Percentiles rank a stretch among this genome's conserved stretches.
Evolutionary conservation across 208 protist genomes (phyloP).

Genomic region (Trypanosoma lewisi): DNA sequence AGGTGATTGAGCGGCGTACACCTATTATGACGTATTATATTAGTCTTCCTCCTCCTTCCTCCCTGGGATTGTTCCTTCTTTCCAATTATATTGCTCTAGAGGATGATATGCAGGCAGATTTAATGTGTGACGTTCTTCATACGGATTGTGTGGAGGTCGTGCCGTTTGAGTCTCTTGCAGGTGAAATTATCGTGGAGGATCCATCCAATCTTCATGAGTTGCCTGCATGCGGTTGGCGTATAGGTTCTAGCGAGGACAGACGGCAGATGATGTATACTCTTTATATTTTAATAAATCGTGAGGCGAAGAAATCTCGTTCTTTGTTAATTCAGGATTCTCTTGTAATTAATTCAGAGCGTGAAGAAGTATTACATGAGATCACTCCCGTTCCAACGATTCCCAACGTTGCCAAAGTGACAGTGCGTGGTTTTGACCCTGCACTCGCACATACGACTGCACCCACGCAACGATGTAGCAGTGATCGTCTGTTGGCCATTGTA

Average conservation of each 20-base stretch:
- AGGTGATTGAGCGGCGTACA: slow-evolving; percentile 28
- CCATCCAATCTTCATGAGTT: slow-evolving; percentile 38
- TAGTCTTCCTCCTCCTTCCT: slow-evolving; percentile 43
- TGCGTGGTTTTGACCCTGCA: slow-evolving; percentile 28
- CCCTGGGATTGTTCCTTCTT: slow-evolving; percentile 56
- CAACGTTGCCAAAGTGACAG: slow-evolving; percentile 54
- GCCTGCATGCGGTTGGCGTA: slow-evolving; percentile 65
- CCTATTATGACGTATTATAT: slow-evolving; percentile 61
- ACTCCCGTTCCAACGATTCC: slow-evolving; percentile 35
- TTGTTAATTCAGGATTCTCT: slow-evolving; percentile 57
- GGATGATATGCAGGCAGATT: slow-evolving; percentile 60
- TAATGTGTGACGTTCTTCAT: slow-evolving; percentile 76
- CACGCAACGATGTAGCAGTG: slow-evolving; percentile 13
- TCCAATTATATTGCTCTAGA: slow-evolving; percentile 57
- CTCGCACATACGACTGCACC: slow-evolving; percentile 1
- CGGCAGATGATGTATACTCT: slow-evolving; percentile 61
- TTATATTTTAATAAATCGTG: slow-evolving; percentile 48
- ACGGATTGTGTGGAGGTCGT: slow-evolving; percentile 69
- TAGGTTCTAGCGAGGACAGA: slow-evolving; percentile 61
- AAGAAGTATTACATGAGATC: slow-evolving; percentile 72
- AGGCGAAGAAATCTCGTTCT: slow-evolving; percentile 21
- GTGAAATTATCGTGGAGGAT: slow-evolving; percentile 45
- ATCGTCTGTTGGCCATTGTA: slow-evolving; percentile 43
- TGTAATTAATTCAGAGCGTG: slow-evolving; percentile 31
- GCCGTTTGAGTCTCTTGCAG: slow-evolving; percentile 44